phyloP scores from a whole-genome alignment of 345 rosid species.

The Mercurialis annua region DNA sequence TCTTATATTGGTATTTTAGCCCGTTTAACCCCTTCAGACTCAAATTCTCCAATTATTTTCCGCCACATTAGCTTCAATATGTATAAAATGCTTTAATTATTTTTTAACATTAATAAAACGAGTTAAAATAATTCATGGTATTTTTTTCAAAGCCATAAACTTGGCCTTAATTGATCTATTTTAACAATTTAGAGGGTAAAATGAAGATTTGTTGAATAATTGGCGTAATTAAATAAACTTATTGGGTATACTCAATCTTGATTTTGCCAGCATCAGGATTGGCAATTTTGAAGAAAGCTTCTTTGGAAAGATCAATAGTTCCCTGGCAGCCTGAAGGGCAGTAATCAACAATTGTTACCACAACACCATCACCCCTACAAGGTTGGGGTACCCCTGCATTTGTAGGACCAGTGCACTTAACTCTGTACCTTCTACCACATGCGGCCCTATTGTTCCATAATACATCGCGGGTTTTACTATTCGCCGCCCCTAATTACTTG shows the following conservation, averaged over 20 bases:
- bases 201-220: too few relatives aligned
- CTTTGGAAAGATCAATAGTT: conserved; percentile 25
- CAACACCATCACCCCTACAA: conserved; percentile 7
- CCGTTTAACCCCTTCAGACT: too few relatives aligned
- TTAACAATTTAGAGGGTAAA: too few relatives aligned
- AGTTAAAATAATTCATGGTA: too few relatives aligned
- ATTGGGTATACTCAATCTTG: conserved; percentile 25
- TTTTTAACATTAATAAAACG: too few relatives aligned
- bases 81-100: too few relatives aligned
- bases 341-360: conserved; percentile 17
- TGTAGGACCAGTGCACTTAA: conserved; percentile 11
- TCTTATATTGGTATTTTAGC: too few relatives aligned
- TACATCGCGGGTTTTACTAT: conserved; percentile 15
- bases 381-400: conserved; percentile 14
- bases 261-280: conserved; percentile 23
- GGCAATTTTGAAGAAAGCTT: conserved; percentile 34
- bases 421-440: conserved; percentile 17
- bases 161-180: too few relatives aligned
- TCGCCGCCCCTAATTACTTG: conserved; percentile 12
- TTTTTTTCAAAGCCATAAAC: too few relatives aligned
- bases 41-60: too few relatives aligned
- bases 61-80: too few relatives aligned
- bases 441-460: conserved; percentile 20
- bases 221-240: neutral
- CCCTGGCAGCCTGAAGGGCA: conserved; percentile 21